Base-by-base conservation (phyloP, 345 rosid genomes). In the Eucalyptus marginata region DNA sequence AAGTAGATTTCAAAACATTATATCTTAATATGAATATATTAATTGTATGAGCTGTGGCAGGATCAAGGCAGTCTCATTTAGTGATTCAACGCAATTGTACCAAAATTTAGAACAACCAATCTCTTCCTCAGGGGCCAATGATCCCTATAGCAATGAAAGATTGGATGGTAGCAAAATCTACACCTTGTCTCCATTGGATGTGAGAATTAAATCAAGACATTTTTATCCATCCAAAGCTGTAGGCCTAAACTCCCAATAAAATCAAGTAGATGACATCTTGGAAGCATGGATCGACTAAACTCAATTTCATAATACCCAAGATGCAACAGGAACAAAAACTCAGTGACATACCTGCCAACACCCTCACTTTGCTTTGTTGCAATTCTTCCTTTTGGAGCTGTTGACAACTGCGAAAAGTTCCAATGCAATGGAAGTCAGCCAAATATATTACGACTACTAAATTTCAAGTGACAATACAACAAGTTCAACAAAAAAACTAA, bases 321-420 rank as follows among this genome's bases (percentile, higher is more conserved):
- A n/a, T 24, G 40, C 20, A 40, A 22, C 46, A 52, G 56, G n/a
- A 16, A 47, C 18, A 27, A 58, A 89, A 36, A 84, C 86, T 76
- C 47, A 20, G 46, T 84, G 88, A 59, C 59, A 89, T 92, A 97
- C 99, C 99, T 96, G 95, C 94, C 88, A 80, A 88, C 94, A 92
- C 88, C 93, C 89, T 92, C 97, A 40, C 93, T 90, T 51, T 92
- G 94, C 94, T 95, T 95, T 89, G 96, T 92, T 2, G 95, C 94
- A 88, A 96, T 94, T 93, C 91, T 96, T 68, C 95, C 96, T 91
- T 93, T 96, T 79, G 99, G 99, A 91, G 97, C 99, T 5, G 98
- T 86, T 87, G 99, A 93, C 89, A 97, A 91, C 99, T 97, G 93
- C 84, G 36, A 40, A 92, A 80, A 49, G 44, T 87, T 89, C 86